phyloP scores from a whole-genome alignment of 225 moss, liverwort and hornwort genomes.

The Bryoerythrophyllum caledonicum region DNA sequence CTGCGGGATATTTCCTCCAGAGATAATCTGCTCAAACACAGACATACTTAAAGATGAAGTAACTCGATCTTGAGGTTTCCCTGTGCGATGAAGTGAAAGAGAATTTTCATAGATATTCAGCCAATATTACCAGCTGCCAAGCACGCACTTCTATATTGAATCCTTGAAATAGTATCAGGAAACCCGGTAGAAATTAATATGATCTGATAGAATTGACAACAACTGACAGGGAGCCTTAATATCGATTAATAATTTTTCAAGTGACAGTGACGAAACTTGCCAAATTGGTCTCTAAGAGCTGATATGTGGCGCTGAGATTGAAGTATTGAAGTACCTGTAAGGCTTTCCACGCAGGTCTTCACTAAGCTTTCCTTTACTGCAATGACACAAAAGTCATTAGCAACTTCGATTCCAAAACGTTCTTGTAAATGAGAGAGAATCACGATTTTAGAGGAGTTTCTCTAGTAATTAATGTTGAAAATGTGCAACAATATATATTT shows the following conservation, averaged over 20 bases:
- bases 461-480: neutral
- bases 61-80: neutral
- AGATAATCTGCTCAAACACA: constrained; percentile 57
- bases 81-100: neutral
- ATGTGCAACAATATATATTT: neutral
- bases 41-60: constrained; percentile 9
- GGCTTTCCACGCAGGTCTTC: constrained; percentile 85
- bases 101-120: neutral
- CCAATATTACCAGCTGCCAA: neutral
- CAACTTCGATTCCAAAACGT: neutral
- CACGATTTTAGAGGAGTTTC: neutral
- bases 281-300: constrained; percentile 1
- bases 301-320: neutral
- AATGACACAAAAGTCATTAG: constrained; percentile 23
- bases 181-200: constrained; percentile 13
- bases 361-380: constrained; percentile 79
- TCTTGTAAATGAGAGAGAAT: neutral
- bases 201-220: neutral
- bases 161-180: neutral
- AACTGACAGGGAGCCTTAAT: neutral
- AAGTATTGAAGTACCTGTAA: constrained; percentile 57
- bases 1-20: constrained; percentile 79
- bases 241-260: constrained; percentile 7
- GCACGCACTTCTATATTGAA: neutral
- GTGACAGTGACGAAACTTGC: constrained; percentile 9